Base-by-base conservation (phyloP, 1,284 basidiomycete species). In the Tetrapyrgos nigripes region DNA sequence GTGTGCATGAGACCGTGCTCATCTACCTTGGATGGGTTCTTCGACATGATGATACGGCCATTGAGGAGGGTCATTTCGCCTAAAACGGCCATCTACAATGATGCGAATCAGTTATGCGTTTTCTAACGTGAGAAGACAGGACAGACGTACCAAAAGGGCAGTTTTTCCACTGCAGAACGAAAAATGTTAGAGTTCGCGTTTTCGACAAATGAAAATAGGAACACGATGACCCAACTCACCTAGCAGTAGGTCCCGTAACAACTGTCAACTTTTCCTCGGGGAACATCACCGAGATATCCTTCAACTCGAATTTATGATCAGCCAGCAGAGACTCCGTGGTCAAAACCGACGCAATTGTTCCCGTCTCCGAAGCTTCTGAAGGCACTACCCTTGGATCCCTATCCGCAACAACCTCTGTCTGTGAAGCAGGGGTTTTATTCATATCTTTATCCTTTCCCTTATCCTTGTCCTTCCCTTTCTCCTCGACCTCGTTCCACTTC, bases 251-350 rank as follows among this genome's bases (percentile, higher is more conserved):
- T 3, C 88, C 88, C 35, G 85, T 87, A 50, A 92, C 76, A 9
- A 91, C 73, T 0, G 84, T 84, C 48, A 92, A 69, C 69, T 85
- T 77, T 13, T 88, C 86, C 37, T 88, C 82, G 0, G 92, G 91
- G 75, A 94, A 93, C 55, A 76, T 70, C 50, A 94, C 77, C 45
- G 77, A 79, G 48, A 93, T 77, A 68, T 93, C 85, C 46, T 74
- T 74, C 50, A 94, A 73, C 67, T 89, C 53, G 31, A 61, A 61
- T 43, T 49, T 53, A 29, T 48, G 55, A 17, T 57, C 59, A 23
- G 14, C 47, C 17, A 43, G 27, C 21, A 19, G 50, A 2, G 44
- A 43, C 5, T 4, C 26, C 17, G 40, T 21, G 11, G 53, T 27
- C 1, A 9, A 13, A 13, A 10, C n/a, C 1, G 53, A n/a, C 9